Conservation (phyloP, 2,329 filamentous ascomycete genomes). For the Colletotrichum noveboracense region DNA sequence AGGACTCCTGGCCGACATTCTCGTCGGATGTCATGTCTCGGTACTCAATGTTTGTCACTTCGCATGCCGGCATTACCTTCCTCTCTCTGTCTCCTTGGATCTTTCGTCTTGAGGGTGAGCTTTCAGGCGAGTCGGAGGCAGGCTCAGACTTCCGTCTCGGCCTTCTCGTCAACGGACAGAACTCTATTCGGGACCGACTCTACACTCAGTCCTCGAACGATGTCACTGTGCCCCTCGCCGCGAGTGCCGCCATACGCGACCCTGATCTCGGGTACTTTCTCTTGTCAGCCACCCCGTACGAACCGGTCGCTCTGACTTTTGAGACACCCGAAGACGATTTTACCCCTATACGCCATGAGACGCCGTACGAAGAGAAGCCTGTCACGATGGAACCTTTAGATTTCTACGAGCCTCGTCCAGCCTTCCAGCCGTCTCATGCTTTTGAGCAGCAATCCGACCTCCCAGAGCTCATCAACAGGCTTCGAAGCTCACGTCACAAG, state of each 20-base stretch:
- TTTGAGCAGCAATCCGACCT: constrained; percentile 65
- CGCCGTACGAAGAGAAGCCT: constrained; percentile 46
- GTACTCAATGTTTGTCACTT: constrained; percentile 68
- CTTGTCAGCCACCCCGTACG: constrained; percentile 62
- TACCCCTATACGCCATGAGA: constrained; percentile 45
- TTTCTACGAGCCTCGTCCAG: constrained; percentile 68
- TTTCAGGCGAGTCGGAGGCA: constrained; percentile 59
- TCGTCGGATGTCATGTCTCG: constrained; percentile 65
- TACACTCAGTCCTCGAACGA: constrained; percentile 58
- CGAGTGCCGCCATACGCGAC: constrained; percentile 59
- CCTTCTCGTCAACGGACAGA: constrained; percentile 63
- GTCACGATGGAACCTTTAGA: constrained; percentile 52
- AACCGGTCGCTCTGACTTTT: constrained; percentile 64
- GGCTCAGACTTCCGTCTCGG: constrained; percentile 68
- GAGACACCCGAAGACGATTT: constrained; percentile 62
- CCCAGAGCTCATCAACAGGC: constrained; percentile 58
- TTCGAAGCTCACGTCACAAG: constrained; percentile 65
- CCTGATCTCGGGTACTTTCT: constrained; percentile 70
- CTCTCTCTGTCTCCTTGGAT: constrained; percentile 68
- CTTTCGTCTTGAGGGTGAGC: constrained; percentile 66
- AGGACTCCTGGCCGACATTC: constrained; percentile 67
- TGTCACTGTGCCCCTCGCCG: constrained; percentile 54
- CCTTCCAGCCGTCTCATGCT: constrained; percentile 66
- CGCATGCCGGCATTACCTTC: constrained; percentile 64
- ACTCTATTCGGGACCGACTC: constrained; percentile 59